phyloP scores from a whole-genome alignment of 2,329 filamentous ascomycete genomes.

The Chaetomium strumarium region DNA sequence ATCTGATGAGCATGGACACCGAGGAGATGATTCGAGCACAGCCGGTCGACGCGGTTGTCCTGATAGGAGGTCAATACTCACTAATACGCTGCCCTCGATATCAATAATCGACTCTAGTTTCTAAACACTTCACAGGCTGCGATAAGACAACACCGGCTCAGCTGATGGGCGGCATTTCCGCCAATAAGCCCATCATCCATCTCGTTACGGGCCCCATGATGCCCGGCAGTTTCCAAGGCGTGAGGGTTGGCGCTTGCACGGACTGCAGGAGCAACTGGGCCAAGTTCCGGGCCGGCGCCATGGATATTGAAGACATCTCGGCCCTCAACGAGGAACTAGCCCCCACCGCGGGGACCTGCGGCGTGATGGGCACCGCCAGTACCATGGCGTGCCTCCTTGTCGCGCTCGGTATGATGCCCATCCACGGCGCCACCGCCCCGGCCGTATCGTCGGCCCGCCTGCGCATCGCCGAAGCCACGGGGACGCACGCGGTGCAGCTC shows the following conservation, averaged over 20 bases:
- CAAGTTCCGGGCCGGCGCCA: conserved; percentile 55
- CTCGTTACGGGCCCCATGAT: conserved; percentile 71
- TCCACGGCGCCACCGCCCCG: conserved; percentile 71
- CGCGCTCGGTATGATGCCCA: conserved; percentile 73
- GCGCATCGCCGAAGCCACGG: conserved; percentile 71
- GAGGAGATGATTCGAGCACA: conserved; percentile 73
- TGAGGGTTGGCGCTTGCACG: conserved; percentile 65
- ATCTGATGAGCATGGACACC: conserved; percentile 74
- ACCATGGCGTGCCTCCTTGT: conserved; percentile 84
- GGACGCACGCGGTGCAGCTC: conserved; percentile 65
- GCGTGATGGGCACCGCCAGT: conserved; percentile 88
- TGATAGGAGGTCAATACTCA: conserved; percentile 52
- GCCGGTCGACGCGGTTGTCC: conserved; percentile 60
- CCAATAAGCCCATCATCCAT: conserved; percentile 64
- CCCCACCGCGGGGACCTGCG: conserved; percentile 73
- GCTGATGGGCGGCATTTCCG: conserved; percentile 69
- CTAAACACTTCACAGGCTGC: conserved; percentile 47
- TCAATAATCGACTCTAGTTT: too few relatives aligned
- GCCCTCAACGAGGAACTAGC: conserved; percentile 67
- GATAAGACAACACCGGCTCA: conserved; percentile 72
- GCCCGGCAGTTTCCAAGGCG: conserved; percentile 60
- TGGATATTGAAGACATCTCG: conserved; percentile 67
- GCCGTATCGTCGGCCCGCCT: conserved; percentile 73
- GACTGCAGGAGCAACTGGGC: conserved; percentile 73
- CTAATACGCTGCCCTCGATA: conserved; percentile 1